These are phyloP conservation scores for Saccharomyces kudriavzevii DNA, from an alignment of 805 yeast genomes.

Conservation along the genomic window DNA sequence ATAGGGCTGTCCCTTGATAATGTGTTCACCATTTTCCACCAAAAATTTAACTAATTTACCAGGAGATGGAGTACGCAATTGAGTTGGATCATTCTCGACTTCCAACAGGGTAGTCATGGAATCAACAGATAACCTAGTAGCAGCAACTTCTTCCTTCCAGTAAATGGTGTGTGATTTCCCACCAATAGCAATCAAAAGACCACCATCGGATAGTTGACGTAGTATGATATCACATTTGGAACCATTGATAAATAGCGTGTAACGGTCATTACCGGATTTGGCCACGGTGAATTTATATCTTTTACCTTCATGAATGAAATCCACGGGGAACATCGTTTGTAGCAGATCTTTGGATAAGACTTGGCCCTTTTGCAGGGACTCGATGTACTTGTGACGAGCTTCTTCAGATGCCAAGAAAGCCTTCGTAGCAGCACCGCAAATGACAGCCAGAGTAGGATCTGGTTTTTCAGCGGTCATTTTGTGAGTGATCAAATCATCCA, in stretches of 20 bases:
- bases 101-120: constrained; percentile 91
- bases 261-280: constrained; percentile 75
- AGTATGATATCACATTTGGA: constrained; percentile 83
- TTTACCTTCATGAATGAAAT: constrained; percentile 89
- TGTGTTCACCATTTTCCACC: constrained; percentile 93
- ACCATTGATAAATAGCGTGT: constrained; percentile 88
- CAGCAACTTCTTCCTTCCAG: constrained; percentile 96
- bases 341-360: constrained; percentile 76
- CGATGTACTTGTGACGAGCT: constrained; percentile 57
- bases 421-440: constrained; percentile 97
- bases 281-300: constrained; percentile 95
- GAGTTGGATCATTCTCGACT: constrained; percentile 96
- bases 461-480: constrained; percentile 97
- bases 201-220: constrained; percentile 89
- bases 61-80: constrained; percentile 96
- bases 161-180: constrained; percentile 93
- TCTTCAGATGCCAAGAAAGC: constrained; percentile 76
- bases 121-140: constrained; percentile 90
- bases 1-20: constrained; percentile 82
- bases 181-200: constrained; percentile 75
- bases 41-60: constrained; percentile 92
- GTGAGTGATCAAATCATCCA: constrained; percentile 89
- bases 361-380: constrained; percentile 89
- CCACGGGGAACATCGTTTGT: constrained; percentile 85
- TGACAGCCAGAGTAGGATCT: constrained; percentile 79